Evolutionary conservation across 1,284 basidiomycete genomes (phyloP).

Genomic region (Ustilago loliicola): DNA sequence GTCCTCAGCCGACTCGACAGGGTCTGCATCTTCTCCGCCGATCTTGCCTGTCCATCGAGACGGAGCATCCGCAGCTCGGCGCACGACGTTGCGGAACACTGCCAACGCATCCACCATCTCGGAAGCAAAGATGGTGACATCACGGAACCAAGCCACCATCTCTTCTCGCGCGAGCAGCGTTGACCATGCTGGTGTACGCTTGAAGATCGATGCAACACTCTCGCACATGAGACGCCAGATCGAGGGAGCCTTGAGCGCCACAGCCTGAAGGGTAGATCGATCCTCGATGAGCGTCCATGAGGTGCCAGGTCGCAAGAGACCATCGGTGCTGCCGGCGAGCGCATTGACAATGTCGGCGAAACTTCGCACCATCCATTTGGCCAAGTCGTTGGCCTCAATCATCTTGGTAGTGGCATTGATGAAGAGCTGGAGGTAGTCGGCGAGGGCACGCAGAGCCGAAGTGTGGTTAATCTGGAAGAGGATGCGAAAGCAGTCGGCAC

Average conservation of each 20-base stretch:
- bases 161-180: slow-evolving; percentile 52
- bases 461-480: slow-evolving; percentile 54
- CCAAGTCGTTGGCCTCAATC: slow-evolving; percentile 60
- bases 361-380: slow-evolving; percentile 62
- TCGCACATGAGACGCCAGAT: slow-evolving; percentile 65
- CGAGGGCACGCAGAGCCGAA: slow-evolving; percentile 44
- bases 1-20: slow-evolving; percentile 31
- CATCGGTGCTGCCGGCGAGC: slow-evolving; percentile 63
- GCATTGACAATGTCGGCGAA: slow-evolving; percentile 67
- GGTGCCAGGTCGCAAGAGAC: slow-evolving; percentile 63
- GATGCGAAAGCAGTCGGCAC: slow-evolving; percentile 62
- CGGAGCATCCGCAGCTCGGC: slow-evolving; percentile 44
- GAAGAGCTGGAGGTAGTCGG: slow-evolving; percentile 53
- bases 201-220: slow-evolving; percentile 64
- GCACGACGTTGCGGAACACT: slow-evolving; percentile 54
- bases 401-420: slow-evolving; percentile 40
- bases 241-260: slow-evolving; percentile 48
- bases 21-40: slow-evolving; percentile 26
- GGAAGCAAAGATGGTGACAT: slow-evolving; percentile 65
- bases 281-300: slow-evolving; percentile 55
- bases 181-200: slow-evolving; percentile 64
- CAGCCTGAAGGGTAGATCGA: slow-evolving; percentile 29
- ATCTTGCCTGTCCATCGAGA: slow-evolving; percentile 33
- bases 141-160: slow-evolving; percentile 68
- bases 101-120: slow-evolving; percentile 64